Conservation (phyloP, 345 rosid genomes). For the Limnanthes douglasii region DNA sequence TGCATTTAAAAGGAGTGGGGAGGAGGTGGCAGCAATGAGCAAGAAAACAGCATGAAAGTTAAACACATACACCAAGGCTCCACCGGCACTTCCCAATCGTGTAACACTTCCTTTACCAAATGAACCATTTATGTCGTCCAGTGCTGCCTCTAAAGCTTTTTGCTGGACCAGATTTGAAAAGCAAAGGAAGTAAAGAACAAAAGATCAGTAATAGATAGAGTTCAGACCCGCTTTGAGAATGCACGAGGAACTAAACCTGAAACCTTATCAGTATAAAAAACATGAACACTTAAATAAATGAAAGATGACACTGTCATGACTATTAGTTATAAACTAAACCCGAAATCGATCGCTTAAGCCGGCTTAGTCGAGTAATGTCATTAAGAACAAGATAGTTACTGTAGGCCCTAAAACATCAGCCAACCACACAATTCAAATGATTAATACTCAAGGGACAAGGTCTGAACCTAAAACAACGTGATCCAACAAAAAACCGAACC, state of each 20-base stretch:
- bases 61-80: slow-evolving; percentile 75
- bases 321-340: neutral
- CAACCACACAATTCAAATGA: too few species aligned
- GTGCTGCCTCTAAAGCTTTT: slow-evolving; percentile 90
- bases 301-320: neutral
- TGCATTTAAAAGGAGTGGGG: neutral
- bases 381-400: too few species aligned
- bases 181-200: neutral
- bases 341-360: too few species aligned
- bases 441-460: too few species aligned
- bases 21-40: neutral
- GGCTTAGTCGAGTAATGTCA: too few species aligned
- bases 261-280: neutral
- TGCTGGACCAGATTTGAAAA: slow-evolving; percentile 30
- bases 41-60: neutral
- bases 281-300: neutral
- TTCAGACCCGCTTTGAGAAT: too few species aligned
- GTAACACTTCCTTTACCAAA: slow-evolving; percentile 96
- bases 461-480: too few species aligned
- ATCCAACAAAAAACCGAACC: too few species aligned
- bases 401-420: too few species aligned
- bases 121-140: slow-evolving; percentile 79
- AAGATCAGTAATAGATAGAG: too few species aligned
- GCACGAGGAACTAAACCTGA: too few species aligned
- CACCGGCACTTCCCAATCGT: slow-evolving; percentile 91